Conservation (phyloP, 495 filamentous ascomycete species). For the Penicillium robsamsonii region DNA sequence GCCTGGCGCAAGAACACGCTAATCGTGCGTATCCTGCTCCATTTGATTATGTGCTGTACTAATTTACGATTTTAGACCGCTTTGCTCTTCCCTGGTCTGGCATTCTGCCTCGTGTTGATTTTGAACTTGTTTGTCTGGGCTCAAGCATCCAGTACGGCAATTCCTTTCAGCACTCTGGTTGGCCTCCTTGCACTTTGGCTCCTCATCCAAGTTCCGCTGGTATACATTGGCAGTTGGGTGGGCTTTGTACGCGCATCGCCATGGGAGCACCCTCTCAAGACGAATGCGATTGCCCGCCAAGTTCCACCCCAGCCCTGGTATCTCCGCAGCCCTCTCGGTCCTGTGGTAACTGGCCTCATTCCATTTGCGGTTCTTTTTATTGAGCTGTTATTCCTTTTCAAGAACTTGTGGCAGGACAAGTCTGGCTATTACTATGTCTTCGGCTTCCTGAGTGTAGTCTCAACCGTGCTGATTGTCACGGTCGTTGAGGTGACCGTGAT, state of each 20-base stretch:
- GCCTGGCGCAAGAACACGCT: conserved; percentile 80
- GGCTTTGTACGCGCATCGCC: conserved; percentile 64
- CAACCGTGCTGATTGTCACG: conserved; percentile 70
- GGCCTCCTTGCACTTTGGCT: conserved; percentile 81
- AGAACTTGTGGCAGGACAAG: conserved; percentile 89
- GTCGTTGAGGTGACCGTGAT: conserved; percentile 89
- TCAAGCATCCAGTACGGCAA: conserved; percentile 85
- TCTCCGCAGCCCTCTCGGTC: conserved; percentile 56
- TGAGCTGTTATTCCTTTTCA: conserved; percentile 89
- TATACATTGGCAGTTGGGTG: conserved; percentile 80
- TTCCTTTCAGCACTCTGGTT: conserved; percentile 82
- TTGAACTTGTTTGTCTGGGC: conserved; percentile 94
- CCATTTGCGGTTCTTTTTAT: conserved; percentile 94
- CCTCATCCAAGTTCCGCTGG: conserved; percentile 83
- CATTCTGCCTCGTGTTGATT: conserved; percentile 77
- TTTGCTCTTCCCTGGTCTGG: conserved; percentile 76
- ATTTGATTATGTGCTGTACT: conserved; percentile 11
- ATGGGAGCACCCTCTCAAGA: conserved; percentile 90
- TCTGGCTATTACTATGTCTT: conserved; percentile 94
- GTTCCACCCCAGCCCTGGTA: conserved; percentile 84
- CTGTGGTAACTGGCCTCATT: conserved; percentile 75
- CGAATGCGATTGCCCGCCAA: conserved; percentile 68
- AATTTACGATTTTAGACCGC: conserved; percentile 55
- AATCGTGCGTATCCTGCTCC: conserved; percentile 45
- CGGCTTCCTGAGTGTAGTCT: conserved; percentile 80